Percentiles rank a stretch among this genome's conserved stretches.
Evolutionary conservation across 2,329 filamentous ascomycete species (phyloP).

Genomic region (Lachnellula hyalina): DNA sequence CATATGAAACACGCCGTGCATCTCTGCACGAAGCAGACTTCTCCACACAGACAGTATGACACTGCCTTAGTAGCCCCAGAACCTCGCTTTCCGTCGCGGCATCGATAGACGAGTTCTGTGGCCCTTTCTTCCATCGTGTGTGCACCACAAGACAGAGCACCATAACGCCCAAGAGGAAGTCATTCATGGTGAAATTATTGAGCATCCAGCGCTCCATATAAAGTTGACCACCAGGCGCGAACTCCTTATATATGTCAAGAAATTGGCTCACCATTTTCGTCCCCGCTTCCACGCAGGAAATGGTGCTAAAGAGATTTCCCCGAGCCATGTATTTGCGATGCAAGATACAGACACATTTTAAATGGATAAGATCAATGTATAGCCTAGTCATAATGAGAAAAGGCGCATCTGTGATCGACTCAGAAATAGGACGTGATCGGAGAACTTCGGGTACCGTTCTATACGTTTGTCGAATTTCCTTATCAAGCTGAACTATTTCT

Average conservation of each 20-base stretch:
- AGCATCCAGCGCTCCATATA: slow-evolving; percentile 24
- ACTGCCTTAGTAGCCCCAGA: slow-evolving; percentile 1
- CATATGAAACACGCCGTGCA: slow-evolving; percentile 13
- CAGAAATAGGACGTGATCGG: slow-evolving; percentile 16
- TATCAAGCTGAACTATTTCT: slow-evolving; percentile 19
- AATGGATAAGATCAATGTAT: slow-evolving; percentile 24
- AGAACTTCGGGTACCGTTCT: slow-evolving; percentile 15
- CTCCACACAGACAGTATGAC: slow-evolving; percentile 11
- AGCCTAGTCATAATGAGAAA: slow-evolving; percentile 23
- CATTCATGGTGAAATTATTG: slow-evolving; percentile 26
- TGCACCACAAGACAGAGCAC: slow-evolving; percentile 23
- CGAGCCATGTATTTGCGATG: slow-evolving; percentile 27
- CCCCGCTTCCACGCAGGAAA: slow-evolving; percentile 20
- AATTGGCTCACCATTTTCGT: slow-evolving; percentile 20
- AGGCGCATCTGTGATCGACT: slow-evolving; percentile 21
- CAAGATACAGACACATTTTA: slow-evolving; percentile 27
- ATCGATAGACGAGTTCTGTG: not conserved
- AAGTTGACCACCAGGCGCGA: slow-evolving; percentile 23
- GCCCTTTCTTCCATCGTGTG: slow-evolving; percentile 10
- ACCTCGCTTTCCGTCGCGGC: not conserved
- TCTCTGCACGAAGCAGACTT: slow-evolving; percentile 12
- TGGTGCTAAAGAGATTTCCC: slow-evolving; percentile 15
- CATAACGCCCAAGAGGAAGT: slow-evolving; percentile 26
- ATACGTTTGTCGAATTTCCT: slow-evolving; percentile 21
- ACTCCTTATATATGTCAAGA: slow-evolving; percentile 25